phyloP scores from a whole-genome alignment of 163 green algal genomes.

The Prototheca wickerhamii region DNA sequence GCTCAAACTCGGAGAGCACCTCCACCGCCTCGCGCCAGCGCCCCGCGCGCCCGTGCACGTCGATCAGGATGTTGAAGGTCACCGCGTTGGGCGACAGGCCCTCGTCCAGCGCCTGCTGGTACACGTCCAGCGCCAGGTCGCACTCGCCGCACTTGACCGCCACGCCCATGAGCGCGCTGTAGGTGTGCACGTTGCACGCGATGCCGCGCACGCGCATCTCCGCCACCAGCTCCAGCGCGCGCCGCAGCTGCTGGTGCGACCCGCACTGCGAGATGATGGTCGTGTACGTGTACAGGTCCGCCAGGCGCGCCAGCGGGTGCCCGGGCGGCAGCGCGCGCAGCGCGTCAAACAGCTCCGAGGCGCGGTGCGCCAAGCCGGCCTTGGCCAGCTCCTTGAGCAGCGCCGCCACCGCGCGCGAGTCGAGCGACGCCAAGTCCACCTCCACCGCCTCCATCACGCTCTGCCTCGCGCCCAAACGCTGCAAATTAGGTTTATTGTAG shows the following conservation, averaged over 20 bases:
- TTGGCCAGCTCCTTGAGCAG: slow-evolving; percentile 77
- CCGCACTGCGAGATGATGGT: slow-evolving; percentile 39
- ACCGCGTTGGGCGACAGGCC: slow-evolving; percentile 46
- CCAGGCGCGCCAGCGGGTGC: slow-evolving; percentile 28
- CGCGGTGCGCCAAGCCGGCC: slow-evolving; percentile 37
- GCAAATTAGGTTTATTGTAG: background rate
- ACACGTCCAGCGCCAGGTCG: slow-evolving; percentile 48
- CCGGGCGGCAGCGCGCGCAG: slow-evolving; percentile 41
- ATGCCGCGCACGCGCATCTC: slow-evolving; percentile 49
- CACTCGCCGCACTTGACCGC: slow-evolving; percentile 49
- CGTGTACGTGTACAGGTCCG: slow-evolving; percentile 54
- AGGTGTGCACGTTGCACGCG: slow-evolving; percentile 70
- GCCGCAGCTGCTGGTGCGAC: slow-evolving; percentile 12
- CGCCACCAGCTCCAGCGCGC: slow-evolving; percentile 43
- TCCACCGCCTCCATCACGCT: slow-evolving; percentile 19
- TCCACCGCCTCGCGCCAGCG: slow-evolving; percentile 44
- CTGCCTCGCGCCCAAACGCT: background rate
- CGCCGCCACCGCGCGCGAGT: slow-evolving; percentile 59
- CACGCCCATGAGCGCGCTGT: slow-evolving; percentile 51
- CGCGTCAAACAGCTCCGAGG: slow-evolving; percentile 73
- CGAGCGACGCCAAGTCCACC: slow-evolving; percentile 37
- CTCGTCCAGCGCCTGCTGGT: slow-evolving; percentile 37
- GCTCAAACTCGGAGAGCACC: slow-evolving; percentile 44
- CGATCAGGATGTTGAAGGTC: slow-evolving; percentile 53
- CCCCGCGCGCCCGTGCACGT: slow-evolving; percentile 37